Evolutionary conservation across 495 filamentous ascomycete genomes (phyloP).

Genomic region (Darksidea phi): DNA sequence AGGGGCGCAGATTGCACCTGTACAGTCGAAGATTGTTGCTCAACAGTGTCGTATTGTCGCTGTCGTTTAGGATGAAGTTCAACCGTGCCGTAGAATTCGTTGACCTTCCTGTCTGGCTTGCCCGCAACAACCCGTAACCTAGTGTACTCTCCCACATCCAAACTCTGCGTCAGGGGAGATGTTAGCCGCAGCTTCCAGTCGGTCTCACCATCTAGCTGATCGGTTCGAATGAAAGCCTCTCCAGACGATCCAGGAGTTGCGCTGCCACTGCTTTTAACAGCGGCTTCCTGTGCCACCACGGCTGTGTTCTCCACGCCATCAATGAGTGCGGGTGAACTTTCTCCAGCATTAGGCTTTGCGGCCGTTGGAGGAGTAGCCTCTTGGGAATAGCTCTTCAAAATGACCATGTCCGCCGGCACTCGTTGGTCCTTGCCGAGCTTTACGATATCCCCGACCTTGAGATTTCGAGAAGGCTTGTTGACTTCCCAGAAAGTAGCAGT

Average conservation of each 20-base stretch:
- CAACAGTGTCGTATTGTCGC: conserved; percentile 37
- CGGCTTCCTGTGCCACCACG: not conserved
- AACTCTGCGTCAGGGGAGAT: conserved; percentile 73
- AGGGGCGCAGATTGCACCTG: conserved; percentile 63
- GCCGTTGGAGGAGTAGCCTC: conserved; percentile 50
- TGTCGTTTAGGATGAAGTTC: conserved; percentile 52
- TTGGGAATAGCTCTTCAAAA: conserved; percentile 76
- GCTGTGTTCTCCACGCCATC: conserved; percentile 39
- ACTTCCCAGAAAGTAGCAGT: conserved; percentile 59
- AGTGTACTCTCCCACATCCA: conserved; percentile 66
- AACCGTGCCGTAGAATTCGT: conserved; percentile 86
- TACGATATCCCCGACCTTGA: conserved; percentile 92
- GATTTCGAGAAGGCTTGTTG: conserved; percentile 76
- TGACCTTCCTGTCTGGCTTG: conserved; percentile 86
- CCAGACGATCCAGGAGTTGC: conserved; percentile 50
- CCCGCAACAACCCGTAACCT: conserved; percentile 77
- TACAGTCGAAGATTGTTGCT: conserved; percentile 8
- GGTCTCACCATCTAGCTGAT: conserved; percentile 97
- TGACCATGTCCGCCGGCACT: conserved; percentile 90
- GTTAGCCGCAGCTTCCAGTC: conserved; percentile 97
- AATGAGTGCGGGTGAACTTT: conserved; percentile 42
- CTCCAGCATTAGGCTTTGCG: conserved; percentile 35
- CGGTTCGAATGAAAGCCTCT: conserved; percentile 95
- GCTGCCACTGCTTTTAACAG: not conserved
- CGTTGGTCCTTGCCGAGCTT: conserved; percentile 88